A percentile compares a stretch with the other conserved stretches of the same genome.
phyloP scores from a whole-genome alignment of 1,284 basidiomycete genomes.

The Phellopilus nigrolimitatus region DNA sequence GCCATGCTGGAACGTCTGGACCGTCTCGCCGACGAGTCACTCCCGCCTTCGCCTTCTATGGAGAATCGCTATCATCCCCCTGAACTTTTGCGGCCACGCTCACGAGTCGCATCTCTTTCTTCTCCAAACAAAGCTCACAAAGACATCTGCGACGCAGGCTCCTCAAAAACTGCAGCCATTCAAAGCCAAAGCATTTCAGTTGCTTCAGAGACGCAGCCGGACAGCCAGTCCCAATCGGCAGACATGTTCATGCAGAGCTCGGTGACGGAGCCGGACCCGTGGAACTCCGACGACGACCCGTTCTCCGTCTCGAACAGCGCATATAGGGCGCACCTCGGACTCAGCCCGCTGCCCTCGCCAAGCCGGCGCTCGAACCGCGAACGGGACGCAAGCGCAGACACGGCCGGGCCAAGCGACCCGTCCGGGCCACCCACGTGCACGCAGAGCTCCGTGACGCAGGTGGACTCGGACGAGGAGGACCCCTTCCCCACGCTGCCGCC shows the following conservation, averaged over 20 bases:
- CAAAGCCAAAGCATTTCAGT: neutral
- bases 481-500: slow-evolving; percentile 7
- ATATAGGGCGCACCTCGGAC: neutral
- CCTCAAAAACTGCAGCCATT: neutral
- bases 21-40: neutral
- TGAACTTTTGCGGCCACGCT: neutral
- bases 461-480: slow-evolving; percentile 14
- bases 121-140: neutral
- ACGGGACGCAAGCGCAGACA: neutral
- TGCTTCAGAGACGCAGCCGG: neutral
- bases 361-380: neutral
- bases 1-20: slow-evolving; percentile 1
- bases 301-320: slow-evolving; percentile 9
- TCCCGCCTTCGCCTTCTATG: too few species aligned
- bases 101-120: neutral
- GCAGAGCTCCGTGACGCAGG: slow-evolving; percentile 16
- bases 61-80: neutral
- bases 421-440: neutral
- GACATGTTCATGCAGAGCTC: slow-evolving; percentile 7
- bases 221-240: neutral
- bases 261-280: slow-evolving; percentile 8
- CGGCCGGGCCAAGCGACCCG: neutral
- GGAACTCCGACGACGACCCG: slow-evolving; percentile 7
- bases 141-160: too few species aligned
- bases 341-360: neutral